Evolutionary conservation across 768 basidiomycete species (phyloP).

Genomic region (Auriscalpium vulgare): DNA sequence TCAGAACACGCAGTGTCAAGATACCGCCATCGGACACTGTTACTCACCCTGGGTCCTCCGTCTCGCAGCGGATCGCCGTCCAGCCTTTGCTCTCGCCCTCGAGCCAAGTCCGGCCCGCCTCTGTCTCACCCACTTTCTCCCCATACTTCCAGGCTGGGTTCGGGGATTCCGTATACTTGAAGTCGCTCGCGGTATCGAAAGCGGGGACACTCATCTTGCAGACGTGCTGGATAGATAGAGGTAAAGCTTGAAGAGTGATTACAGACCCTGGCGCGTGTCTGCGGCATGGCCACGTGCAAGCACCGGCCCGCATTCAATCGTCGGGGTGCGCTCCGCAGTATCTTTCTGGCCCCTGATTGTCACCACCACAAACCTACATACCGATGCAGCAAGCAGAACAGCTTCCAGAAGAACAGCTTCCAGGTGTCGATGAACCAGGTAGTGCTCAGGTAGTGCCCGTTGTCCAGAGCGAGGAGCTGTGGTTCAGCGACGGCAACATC

Average conservation of each 20-base stretch:
- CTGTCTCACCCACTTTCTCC: neutral
- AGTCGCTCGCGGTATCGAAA: neutral
- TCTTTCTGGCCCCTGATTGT: too few relatives aligned
- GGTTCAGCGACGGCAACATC: too few relatives aligned
- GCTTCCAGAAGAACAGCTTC: too few relatives aligned
- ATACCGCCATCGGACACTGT: neutral
- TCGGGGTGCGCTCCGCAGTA: too few relatives aligned
- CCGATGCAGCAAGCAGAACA: too few relatives aligned
- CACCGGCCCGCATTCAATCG: too few relatives aligned
- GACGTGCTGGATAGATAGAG: neutral
- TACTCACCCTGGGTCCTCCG: neutral
- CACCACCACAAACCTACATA: too few relatives aligned
- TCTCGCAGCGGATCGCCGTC: neutral
- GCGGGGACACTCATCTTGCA: neutral
- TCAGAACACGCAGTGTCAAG: neutral
- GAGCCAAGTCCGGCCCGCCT: neutral
- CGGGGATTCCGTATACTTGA: neutral
- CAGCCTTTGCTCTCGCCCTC: neutral
- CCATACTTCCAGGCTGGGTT: neutral
- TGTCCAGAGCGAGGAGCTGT: too few relatives aligned
- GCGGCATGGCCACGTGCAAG: too few relatives aligned
- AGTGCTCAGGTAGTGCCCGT: too few relatives aligned
- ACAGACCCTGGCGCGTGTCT: too few relatives aligned
- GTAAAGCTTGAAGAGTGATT: neutral
- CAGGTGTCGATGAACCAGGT: too few relatives aligned